phyloP scores from a whole-genome alignment of 257 asterid species.

The Euphrasia confusa region DNA sequence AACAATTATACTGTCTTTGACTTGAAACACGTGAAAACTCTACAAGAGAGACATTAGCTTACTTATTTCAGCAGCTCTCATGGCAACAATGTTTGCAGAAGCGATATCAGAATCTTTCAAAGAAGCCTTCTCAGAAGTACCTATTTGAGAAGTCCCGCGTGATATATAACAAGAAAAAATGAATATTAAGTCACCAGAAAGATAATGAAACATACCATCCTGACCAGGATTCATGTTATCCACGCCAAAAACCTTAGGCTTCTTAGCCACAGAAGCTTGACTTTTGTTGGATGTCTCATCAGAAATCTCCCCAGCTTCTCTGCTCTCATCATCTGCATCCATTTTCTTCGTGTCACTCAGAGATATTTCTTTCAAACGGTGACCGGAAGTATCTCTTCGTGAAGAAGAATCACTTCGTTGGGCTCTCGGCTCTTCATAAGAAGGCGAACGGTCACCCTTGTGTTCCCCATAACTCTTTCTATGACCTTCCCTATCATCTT shows the following conservation, averaged over 20 bases:
- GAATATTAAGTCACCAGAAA: slow-evolving; percentile 2
- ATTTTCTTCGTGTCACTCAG: slow-evolving; percentile 37
- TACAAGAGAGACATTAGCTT: slow-evolving; percentile 15
- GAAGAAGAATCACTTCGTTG: slow-evolving; percentile 42
- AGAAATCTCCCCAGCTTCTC: slow-evolving; percentile 33
- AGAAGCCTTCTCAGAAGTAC: slow-evolving; percentile 45
- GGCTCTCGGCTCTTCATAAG: slow-evolving; percentile 48
- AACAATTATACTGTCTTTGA: neutral
- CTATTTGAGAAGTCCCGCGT: slow-evolving; percentile 26
- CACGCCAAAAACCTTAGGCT: slow-evolving; percentile 42
- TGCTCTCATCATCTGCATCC: slow-evolving; percentile 42
- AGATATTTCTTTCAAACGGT: slow-evolving; percentile 47
- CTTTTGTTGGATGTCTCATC: slow-evolving; percentile 37
- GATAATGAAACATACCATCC: slow-evolving; percentile 36
- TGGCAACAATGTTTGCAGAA: slow-evolving; percentile 91
- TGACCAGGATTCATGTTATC: slow-evolving; percentile 31
- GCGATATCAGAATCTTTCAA: slow-evolving; percentile 80
- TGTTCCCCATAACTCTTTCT: slow-evolving; percentile 36
- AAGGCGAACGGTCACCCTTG: slow-evolving; percentile 39
- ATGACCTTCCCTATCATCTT: slow-evolving; percentile 41
- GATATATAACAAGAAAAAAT: slow-evolving; percentile 8
- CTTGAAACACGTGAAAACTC: neutral
- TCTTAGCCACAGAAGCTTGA: slow-evolving; percentile 51
- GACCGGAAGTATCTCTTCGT: slow-evolving; percentile 44
- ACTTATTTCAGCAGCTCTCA: slow-evolving; percentile 98